Conservation (phyloP, 2,329 filamentous ascomycete species). For the Colletotrichum tofieldiae region DNA sequence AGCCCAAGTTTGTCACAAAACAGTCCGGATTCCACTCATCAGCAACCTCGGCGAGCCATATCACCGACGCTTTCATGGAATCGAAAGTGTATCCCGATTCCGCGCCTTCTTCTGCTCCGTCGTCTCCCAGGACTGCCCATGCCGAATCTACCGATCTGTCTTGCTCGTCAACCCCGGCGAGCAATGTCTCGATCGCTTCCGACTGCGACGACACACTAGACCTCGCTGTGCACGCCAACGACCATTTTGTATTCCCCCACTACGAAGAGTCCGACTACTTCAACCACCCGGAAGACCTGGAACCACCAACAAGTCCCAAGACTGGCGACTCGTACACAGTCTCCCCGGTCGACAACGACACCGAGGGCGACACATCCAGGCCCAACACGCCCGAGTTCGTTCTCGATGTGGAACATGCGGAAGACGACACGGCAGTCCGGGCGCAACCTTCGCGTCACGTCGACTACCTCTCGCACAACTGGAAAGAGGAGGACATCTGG, state of each 20-base stretch:
- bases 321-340: conserved; percentile 66
- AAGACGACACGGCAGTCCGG: conserved; percentile 85
- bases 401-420: conserved; percentile 69
- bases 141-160: conserved; percentile 71
- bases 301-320: conserved; percentile 66
- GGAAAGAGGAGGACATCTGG: conserved; percentile 97
- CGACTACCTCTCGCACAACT: conserved; percentile 95
- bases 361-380: conserved; percentile 65
- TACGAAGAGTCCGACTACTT: conserved; percentile 65
- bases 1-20: conserved; percentile 68
- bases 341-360: conserved; percentile 70
- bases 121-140: conserved; percentile 68
- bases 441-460: conserved; percentile 87
- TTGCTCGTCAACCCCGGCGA: conserved; percentile 74
- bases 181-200: conserved; percentile 74
- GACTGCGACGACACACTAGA: conserved; percentile 65
- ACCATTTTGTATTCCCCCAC: conserved; percentile 63
- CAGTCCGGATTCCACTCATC: conserved; percentile 61
- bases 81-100: conserved; percentile 62
- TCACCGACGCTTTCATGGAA: conserved; percentile 64
- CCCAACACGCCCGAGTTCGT: conserved; percentile 70
- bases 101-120: conserved; percentile 68
- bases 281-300: conserved; percentile 63
- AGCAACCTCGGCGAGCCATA: conserved; percentile 59
- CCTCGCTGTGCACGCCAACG: conserved; percentile 63